A percentile compares a stretch with the other conserved stretches of the same genome.
These are phyloP conservation scores for Phytophthora ramorum DNA, from an alignment of 352 stramenopile species.

Conservation along the genomic window DNA sequence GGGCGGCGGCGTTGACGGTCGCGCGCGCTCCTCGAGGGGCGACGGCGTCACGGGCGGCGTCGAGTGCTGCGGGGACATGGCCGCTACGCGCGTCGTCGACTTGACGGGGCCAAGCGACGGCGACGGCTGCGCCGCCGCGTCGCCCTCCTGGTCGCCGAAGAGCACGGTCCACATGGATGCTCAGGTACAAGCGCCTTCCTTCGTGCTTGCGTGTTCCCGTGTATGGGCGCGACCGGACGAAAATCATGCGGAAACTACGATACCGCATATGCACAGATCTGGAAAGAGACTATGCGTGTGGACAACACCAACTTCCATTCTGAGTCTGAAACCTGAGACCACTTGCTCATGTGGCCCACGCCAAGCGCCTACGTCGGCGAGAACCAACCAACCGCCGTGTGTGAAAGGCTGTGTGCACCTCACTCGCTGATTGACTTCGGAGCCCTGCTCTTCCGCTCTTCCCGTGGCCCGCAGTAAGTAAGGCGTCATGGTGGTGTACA, in stretches of 20 bases:
- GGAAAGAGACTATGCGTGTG: neutral
- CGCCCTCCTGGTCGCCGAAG: constrained; percentile 59
- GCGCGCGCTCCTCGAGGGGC: constrained; percentile 20
- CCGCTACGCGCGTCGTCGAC: constrained; percentile 9
- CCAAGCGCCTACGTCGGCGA: neutral
- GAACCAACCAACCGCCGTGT: constrained; percentile 41
- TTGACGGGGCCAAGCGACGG: constrained; percentile 6
- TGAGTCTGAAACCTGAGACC: too few species aligned
- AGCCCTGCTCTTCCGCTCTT: neutral
- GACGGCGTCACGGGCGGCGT: constrained; percentile 47
- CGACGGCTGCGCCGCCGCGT: constrained; percentile 15
- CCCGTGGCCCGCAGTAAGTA: neutral
- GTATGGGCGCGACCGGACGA: neutral
- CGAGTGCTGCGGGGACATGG: constrained; percentile 30
- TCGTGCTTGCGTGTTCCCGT: constrained; percentile 12
- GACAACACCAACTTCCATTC: neutral
- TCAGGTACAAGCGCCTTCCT: constrained; percentile 11
- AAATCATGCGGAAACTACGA: neutral
- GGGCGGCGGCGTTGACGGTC: constrained; percentile 38
- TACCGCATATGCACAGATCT: neutral
- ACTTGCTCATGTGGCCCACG: neutral
- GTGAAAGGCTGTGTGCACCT: constrained; percentile 20
- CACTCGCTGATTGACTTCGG: constrained; percentile 14
- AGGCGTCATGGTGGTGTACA: constrained; percentile 97
- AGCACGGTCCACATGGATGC: constrained; percentile 63